A percentile compares a stretch with the other conserved stretches of the same genome.
Conservation (phyloP, 129 eudicot genomes). For the Flaveria ramosissima region DNA sequence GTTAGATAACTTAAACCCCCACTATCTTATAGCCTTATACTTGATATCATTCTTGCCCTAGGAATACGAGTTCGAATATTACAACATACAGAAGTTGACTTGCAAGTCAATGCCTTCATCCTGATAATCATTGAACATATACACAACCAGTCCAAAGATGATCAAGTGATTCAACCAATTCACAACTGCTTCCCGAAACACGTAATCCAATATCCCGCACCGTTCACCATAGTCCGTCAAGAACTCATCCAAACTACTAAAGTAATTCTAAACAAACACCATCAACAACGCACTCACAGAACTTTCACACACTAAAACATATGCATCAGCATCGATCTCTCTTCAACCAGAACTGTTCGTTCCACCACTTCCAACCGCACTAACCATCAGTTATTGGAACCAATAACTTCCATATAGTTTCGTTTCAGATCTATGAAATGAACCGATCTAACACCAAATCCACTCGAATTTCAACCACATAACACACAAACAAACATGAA, state of each 20-base stretch:
- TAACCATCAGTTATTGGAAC: slow-evolving; percentile 6
- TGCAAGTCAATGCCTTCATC: slow-evolving; percentile 8
- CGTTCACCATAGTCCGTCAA: neutral
- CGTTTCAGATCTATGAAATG: slow-evolving; percentile 21
- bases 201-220: slow-evolving; percentile 11
- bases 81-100: neutral
- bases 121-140: neutral
- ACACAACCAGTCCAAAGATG: no score
- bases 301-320: neutral
- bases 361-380: slow-evolving; percentile 14
- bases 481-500: neutral
- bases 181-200: slow-evolving; percentile 19
- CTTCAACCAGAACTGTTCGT: slow-evolving; percentile 21
- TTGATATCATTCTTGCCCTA: slow-evolving; percentile 4
- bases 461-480: slow-evolving; percentile 16
- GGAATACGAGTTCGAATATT: neutral
- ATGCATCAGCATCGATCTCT: neutral
- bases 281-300: neutral
- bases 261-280: neutral
- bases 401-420: slow-evolving; percentile 18
- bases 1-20: slow-evolving; percentile 17
- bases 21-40: neutral
- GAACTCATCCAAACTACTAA: neutral
- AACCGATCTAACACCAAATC: slow-evolving; percentile 28
- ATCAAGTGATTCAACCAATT: no score